phyloP scores from a whole-genome alignment of 1,139 yeast genomes.

The Pichia cactophila region DNA sequence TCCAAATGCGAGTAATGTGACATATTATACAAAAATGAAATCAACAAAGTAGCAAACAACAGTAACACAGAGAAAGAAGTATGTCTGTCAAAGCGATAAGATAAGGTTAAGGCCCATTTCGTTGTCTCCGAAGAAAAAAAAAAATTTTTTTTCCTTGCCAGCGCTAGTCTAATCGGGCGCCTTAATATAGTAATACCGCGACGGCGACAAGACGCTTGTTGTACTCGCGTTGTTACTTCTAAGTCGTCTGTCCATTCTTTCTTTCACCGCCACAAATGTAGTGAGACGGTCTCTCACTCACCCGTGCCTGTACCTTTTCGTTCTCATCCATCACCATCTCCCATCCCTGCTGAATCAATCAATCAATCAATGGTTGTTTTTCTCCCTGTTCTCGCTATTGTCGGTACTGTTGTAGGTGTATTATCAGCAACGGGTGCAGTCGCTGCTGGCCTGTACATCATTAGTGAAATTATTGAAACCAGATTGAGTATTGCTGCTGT shows the following conservation, averaged over 20 bases:
- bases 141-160: not conserved
- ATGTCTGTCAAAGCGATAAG: not conserved
- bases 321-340: too few species aligned
- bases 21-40: not conserved
- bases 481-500: constrained; percentile 80
- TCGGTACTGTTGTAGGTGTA: constrained; percentile 73
- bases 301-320: too few species aligned
- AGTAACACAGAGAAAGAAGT: not conserved
- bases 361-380: not conserved
- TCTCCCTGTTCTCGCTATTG: constrained; percentile 44
- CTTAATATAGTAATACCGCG: not conserved
- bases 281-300: too few species aligned
- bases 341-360: too few species aligned
- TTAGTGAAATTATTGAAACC: constrained; percentile 90
- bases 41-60: not conserved
- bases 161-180: not conserved
- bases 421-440: constrained; percentile 61
- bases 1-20: not conserved
- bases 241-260: too few species aligned
- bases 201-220: not conserved
- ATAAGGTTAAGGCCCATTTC: not conserved
- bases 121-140: not conserved
- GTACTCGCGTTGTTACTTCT: not conserved
- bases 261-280: too few species aligned
- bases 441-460: constrained; percentile 85